Percentiles rank a stretch among this genome's conserved stretches.
Evolutionary conservation across 2,329 filamentous ascomycete genomes (phyloP).

Genomic region (Cladosporium sp.): DNA sequence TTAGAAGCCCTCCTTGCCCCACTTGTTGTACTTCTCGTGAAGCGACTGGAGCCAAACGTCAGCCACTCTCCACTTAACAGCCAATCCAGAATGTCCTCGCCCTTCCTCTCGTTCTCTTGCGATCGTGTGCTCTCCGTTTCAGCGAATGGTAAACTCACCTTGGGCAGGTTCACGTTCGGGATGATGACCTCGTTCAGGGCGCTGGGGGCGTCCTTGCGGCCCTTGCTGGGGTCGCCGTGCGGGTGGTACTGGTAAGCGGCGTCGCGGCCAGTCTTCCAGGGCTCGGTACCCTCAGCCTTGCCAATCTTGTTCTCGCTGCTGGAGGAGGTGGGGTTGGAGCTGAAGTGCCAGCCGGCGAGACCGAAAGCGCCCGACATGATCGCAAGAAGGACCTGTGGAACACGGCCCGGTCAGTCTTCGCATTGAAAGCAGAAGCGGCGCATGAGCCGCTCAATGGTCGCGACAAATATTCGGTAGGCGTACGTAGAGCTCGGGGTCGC

Average conservation of each 20-base stretch:
- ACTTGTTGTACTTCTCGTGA: slow-evolving; percentile 99
- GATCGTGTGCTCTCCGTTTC: too few relatives aligned
- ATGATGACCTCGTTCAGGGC: slow-evolving; percentile 93
- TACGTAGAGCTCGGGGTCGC: slow-evolving; percentile 72
- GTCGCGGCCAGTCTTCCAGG: slow-evolving; percentile 68
- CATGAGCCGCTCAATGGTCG: slow-evolving; percentile 8
- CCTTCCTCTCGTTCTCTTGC: not conserved
- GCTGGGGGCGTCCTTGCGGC: slow-evolving; percentile 84
- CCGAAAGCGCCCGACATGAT: slow-evolving; percentile 86
- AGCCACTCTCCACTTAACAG: not conserved
- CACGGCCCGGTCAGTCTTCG: slow-evolving; percentile 35
- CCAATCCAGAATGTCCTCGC: not conserved
- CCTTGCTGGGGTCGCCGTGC: slow-evolving; percentile 68
- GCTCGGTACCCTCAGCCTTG: slow-evolving; percentile 73
- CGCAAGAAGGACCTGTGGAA: slow-evolving; percentile 59
- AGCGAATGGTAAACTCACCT: slow-evolving; percentile 49
- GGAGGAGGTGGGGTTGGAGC: slow-evolving; percentile 74
- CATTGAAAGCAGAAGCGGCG: slow-evolving; percentile 34
- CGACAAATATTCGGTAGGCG: slow-evolving; percentile 21
- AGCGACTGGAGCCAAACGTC: slow-evolving; percentile 55
- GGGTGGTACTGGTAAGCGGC: slow-evolving; percentile 66
- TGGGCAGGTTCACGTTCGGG: slow-evolving; percentile 86
- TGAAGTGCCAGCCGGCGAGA: slow-evolving; percentile 85
- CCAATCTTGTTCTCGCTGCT: slow-evolving; percentile 74
- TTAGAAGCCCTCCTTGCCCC: slow-evolving; percentile 92